Evolutionary conservation across 805 yeast genomes (phyloP).

Genomic region (Candida vartiovaarae): DNA sequence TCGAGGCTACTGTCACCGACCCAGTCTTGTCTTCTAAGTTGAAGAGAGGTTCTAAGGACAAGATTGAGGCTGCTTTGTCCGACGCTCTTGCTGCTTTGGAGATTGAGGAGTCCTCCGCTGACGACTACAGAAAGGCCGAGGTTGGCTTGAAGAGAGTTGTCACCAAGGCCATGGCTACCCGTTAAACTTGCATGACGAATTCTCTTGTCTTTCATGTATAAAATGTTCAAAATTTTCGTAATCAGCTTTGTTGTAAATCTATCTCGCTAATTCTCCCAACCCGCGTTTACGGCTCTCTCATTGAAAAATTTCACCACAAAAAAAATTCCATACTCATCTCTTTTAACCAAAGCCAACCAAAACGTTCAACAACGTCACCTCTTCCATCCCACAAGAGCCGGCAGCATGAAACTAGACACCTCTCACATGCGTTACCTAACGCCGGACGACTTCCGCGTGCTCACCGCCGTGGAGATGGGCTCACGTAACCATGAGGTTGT

Average conservation of each 20-base stretch:
- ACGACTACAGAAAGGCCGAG: slow-evolving; percentile 98
- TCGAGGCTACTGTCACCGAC: slow-evolving; percentile 95
- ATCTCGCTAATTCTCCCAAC: too few relatives aligned
- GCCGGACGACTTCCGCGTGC: slow-evolving; percentile 82
- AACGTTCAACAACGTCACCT: too few relatives aligned
- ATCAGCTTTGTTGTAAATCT: background rate
- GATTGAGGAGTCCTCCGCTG: slow-evolving; percentile 93
- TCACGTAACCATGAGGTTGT: slow-evolving; percentile 91
- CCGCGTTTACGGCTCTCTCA: too few relatives aligned
- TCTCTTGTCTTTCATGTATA: slow-evolving; percentile 7
- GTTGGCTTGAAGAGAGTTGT: slow-evolving; percentile 98
- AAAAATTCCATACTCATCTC: slow-evolving; percentile 5
- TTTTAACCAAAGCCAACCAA: background rate
- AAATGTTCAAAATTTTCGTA: slow-evolving; percentile 5
- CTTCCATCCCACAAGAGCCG: too few relatives aligned
- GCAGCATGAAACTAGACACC: slow-evolving; percentile 81
- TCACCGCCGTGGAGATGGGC: slow-evolving; percentile 86
- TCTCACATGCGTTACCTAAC: slow-evolving; percentile 91
- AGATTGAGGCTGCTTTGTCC: slow-evolving; percentile 95
- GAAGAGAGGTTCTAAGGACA: slow-evolving; percentile 95
- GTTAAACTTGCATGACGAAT: slow-evolving; percentile 42
- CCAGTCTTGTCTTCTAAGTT: slow-evolving; percentile 96
- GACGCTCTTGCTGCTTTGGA: slow-evolving; percentile 98
- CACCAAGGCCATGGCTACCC: slow-evolving; percentile 98
- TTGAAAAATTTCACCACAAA: background rate